Conservation (phyloP, 306 rosid species). For the Fragaria iinumae region DNA sequence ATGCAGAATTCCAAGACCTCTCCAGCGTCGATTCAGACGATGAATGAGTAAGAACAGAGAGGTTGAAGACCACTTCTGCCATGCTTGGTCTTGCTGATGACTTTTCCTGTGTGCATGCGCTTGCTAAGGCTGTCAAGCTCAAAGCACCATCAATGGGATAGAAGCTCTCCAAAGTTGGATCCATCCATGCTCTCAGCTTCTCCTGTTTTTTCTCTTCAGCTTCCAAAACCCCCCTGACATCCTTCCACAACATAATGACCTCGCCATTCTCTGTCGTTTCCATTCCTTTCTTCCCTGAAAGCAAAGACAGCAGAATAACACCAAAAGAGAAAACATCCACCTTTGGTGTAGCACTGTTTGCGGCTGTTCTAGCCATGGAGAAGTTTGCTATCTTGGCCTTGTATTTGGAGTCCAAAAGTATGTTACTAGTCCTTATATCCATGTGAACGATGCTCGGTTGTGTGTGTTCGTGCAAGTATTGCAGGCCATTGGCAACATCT, state of each 20-base stretch:
- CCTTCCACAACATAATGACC: conserved; percentile 67
- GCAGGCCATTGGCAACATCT: conserved; percentile 74
- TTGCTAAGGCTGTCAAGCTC: conserved; percentile 52
- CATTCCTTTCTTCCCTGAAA: conserved; percentile 61
- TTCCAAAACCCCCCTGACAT: conserved; percentile 50
- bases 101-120: conserved; percentile 54
- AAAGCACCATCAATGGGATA: conserved; percentile 55
- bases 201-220: conserved; percentile 38
- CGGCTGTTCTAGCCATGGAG: conserved; percentile 56
- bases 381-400: conserved; percentile 85
- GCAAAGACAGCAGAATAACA: conserved; percentile 58
- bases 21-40: conserved; percentile 6
- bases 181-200: conserved; percentile 57
- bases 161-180: conserved; percentile 45
- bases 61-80: conserved; percentile 37
- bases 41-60: conserved; percentile 30
- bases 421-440: conserved; percentile 64
- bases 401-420: conserved; percentile 59
- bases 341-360: conserved; percentile 42
- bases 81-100: conserved; percentile 30
- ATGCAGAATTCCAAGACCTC: conserved; percentile 3
- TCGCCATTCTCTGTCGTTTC: conserved; percentile 48
- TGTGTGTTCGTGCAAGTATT: conserved; percentile 84
- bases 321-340: conserved; percentile 73
- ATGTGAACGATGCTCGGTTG: conserved; percentile 69